phyloP scores from a whole-genome alignment of 2,329 filamentous ascomycete genomes.

The Talaromyces piceae region DNA sequence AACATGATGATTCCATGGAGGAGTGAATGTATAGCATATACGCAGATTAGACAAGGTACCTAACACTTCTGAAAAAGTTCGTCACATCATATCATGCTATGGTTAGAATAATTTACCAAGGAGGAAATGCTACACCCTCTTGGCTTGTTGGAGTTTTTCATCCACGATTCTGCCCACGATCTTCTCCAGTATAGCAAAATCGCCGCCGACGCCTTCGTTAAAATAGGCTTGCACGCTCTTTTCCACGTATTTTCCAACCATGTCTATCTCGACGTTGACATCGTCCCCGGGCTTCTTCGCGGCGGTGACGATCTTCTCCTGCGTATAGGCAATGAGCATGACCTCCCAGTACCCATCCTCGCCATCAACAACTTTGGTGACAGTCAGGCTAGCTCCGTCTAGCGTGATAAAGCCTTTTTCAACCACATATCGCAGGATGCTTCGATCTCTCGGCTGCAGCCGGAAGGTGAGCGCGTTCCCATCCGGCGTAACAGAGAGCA shows the following conservation, averaged over 20 bases:
- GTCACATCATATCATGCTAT: background rate
- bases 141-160: slow-evolving; percentile 49
- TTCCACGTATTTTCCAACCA: slow-evolving; percentile 58
- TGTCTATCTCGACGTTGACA: slow-evolving; percentile 90
- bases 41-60: background rate
- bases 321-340: slow-evolving; percentile 96
- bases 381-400: slow-evolving; percentile 88
- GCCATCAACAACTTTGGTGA: slow-evolving; percentile 75
- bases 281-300: slow-evolving; percentile 70
- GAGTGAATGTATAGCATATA: slow-evolving; percentile 23
- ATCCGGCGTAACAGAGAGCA: slow-evolving; percentile 66
- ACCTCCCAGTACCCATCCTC: slow-evolving; percentile 84
- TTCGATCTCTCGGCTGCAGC: slow-evolving; percentile 61
- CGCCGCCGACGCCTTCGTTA: slow-evolving; percentile 30
- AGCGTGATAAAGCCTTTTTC: slow-evolving; percentile 95
- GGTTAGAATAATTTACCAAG: background rate
- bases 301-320: slow-evolving; percentile 80
- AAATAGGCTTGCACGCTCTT: slow-evolving; percentile 84
- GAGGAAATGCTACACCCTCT: background rate
- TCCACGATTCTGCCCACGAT: slow-evolving; percentile 70
- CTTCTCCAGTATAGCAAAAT: slow-evolving; percentile 56
- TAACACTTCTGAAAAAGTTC: background rate
- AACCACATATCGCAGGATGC: slow-evolving; percentile 77
- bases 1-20: slow-evolving; percentile 35
- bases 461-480: slow-evolving; percentile 87